Evolutionary conservation across 148 eudicot species (phyloP), one percentile per base, ranked within the genome.

Genomic region (Diospyros kaki): DNA sequence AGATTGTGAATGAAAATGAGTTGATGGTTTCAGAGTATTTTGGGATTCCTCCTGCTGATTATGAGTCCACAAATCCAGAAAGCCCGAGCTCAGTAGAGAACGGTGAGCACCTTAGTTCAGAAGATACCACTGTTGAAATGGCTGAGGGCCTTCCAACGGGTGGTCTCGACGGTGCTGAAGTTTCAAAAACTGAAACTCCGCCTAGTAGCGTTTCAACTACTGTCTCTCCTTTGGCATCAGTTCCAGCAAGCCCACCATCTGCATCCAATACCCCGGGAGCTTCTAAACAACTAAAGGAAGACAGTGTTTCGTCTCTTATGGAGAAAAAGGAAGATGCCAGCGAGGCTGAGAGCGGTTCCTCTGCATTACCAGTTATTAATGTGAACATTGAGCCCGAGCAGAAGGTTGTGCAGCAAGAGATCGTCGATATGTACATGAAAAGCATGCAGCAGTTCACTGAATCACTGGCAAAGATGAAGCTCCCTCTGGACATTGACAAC

Each of bases 371-470:
- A 1, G 70, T 72, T 38, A 66, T 62, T 9, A 70, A 38, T 17
- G 40, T 77, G 38, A 69, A 62, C 3, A 2, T 43, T 40, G 75
- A 68, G 73, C 62, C 77, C 3, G 77, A 77, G 69, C 46, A 64
- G 50, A 56, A 77, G 48, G 66, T 81, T 46, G 75, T 74, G 52
- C 77, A 77, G 39, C 75, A 77, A 77, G 84, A 81, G 59, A 68
- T 77, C 40, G 77, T 81, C 9, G 84, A 74, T 13, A 74, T 81
- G 81, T 81, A 81, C 66, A 77, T 77, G 84, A 81, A 77, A 64
- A 81, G 84, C 73, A 81, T 81, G 84, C 80, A 81, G 72, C 72
- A 81, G 38, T 81, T 81, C 80, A 81, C 81, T 1, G 75, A 81
- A 50, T 72, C 84, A 39, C 46, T 81, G 75, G 81, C 78, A 54